Percentiles rank a stretch among this genome's conserved stretches.
These are phyloP conservation scores for Camellia granthamiana DNA, from an alignment of 148 eudicot genomes.

Conservation along the genomic window DNA sequence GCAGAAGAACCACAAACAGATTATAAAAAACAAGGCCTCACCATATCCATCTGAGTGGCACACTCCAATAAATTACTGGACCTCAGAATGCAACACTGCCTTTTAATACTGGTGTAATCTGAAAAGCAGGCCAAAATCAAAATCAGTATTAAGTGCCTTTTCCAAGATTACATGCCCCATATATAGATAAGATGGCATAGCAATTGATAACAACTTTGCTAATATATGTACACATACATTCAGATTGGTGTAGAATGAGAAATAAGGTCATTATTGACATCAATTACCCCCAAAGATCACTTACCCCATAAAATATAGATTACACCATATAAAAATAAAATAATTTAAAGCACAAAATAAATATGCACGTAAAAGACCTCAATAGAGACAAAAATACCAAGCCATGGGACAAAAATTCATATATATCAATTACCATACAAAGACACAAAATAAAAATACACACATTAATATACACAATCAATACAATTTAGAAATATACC, in stretches of 20 bases:
- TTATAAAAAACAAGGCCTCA: too few species aligned
- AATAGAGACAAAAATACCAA: not conserved
- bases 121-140: constrained; percentile 1
- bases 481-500: not conserved
- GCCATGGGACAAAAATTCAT: too few species aligned
- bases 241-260: not conserved
- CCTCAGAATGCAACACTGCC: not conserved
- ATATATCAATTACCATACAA: too few species aligned
- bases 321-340: not conserved
- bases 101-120: not conserved
- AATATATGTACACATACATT: not conserved
- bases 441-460: too few species aligned
- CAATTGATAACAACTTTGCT: not conserved
- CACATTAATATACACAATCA: too few species aligned
- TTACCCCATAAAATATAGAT: not conserved
- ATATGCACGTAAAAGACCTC: not conserved
- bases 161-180: not conserved
- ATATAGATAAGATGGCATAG: not conserved
- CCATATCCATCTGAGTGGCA: not conserved
- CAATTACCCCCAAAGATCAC: not conserved
- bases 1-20: too few species aligned
- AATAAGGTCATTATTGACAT: too few species aligned
- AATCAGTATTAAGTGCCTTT: not conserved
- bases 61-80: not conserved
- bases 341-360: not conserved